Evolutionary conservation across 192 early-diverging fungal genomes (phyloP).

Genomic region (Backusella circina): DNA sequence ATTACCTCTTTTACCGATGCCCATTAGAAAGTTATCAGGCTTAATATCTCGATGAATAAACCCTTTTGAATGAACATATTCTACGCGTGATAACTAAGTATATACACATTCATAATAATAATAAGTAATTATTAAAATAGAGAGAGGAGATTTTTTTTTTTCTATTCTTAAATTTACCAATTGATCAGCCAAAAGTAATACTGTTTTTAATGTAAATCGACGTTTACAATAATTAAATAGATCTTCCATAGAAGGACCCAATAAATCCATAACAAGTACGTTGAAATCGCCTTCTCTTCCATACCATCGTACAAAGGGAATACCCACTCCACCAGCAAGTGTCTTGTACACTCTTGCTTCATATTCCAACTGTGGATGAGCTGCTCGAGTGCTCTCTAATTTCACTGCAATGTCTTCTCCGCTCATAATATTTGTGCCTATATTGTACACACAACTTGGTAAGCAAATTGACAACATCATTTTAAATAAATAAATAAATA

Average conservation of each 20-base stretch:
- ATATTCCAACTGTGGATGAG: slow-evolving; percentile 98
- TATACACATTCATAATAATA: background rate
- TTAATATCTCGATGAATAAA: slow-evolving; percentile 92
- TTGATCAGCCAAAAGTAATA: slow-evolving; percentile 83
- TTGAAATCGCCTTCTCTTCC: slow-evolving; percentile 80
- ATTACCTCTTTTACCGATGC: slow-evolving; percentile 77
- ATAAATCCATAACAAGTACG: slow-evolving; percentile 84
- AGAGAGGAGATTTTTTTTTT: background rate
- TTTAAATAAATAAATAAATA: slow-evolving; percentile 24
- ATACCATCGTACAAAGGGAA: slow-evolving; percentile 85
- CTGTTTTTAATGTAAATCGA: slow-evolving; percentile 88
- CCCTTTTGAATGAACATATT: slow-evolving; percentile 75
- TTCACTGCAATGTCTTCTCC: slow-evolving; percentile 98
- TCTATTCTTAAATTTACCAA: slow-evolving; percentile 47
- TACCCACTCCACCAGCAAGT: slow-evolving; percentile 89
- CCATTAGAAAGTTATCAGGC: slow-evolving; percentile 92
- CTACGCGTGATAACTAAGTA: slow-evolving; percentile 56
- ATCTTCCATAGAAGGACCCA: slow-evolving; percentile 87
- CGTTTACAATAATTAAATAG: slow-evolving; percentile 90
- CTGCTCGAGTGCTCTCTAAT: slow-evolving; percentile 88
- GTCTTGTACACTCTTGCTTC: slow-evolving; percentile 95
- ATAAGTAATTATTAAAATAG: background rate
- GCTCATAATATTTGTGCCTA: slow-evolving; percentile 82
- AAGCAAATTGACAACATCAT: background rate
- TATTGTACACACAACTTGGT: background rate